These are phyloP conservation scores for Hypoxylon sp. DNA, from an alignment of 2,329 filamentous ascomycete species.

Conservation along the genomic window DNA sequence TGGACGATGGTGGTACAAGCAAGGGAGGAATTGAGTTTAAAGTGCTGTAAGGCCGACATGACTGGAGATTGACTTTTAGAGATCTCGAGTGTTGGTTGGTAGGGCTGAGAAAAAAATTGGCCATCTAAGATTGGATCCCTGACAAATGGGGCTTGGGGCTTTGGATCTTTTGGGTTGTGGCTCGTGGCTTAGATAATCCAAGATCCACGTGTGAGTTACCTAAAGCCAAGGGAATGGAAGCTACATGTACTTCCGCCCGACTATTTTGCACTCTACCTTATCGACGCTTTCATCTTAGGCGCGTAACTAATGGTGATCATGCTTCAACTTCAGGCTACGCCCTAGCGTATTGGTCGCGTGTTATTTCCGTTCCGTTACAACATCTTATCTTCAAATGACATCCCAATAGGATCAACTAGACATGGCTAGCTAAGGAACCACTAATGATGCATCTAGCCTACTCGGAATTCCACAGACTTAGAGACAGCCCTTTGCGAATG, in stretches of 20 bases:
- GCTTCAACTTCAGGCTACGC: neutral
- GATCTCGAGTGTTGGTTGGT: constrained; percentile 39
- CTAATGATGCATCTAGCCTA: neutral
- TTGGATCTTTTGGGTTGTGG: neutral
- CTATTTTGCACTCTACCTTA: constrained; percentile 3
- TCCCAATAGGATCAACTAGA: neutral
- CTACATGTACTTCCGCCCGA: neutral
- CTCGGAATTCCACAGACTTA: neutral
- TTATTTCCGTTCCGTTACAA: neutral
- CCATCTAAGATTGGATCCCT: neutral
- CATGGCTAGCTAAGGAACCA: neutral
- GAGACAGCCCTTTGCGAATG: constrained; percentile 1
- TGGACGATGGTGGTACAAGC: neutral
- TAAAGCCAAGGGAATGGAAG: neutral
- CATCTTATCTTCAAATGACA: neutral
- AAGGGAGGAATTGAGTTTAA: constrained; percentile 19
- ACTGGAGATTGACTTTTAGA: constrained; percentile 32
- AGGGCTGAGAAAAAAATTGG: constrained; percentile 37
- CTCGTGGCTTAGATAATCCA: constrained; percentile 15
- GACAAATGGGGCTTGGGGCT: constrained; percentile 13
- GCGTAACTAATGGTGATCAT: neutral
- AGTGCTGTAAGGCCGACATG: constrained; percentile 22
- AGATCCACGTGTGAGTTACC: constrained; percentile 20
- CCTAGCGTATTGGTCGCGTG: neutral
- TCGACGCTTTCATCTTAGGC: constrained; percentile 7